Evolutionary conservation across 306 rosid genomes (phyloP).

Genomic region (Echinosophora koreensis): DNA sequence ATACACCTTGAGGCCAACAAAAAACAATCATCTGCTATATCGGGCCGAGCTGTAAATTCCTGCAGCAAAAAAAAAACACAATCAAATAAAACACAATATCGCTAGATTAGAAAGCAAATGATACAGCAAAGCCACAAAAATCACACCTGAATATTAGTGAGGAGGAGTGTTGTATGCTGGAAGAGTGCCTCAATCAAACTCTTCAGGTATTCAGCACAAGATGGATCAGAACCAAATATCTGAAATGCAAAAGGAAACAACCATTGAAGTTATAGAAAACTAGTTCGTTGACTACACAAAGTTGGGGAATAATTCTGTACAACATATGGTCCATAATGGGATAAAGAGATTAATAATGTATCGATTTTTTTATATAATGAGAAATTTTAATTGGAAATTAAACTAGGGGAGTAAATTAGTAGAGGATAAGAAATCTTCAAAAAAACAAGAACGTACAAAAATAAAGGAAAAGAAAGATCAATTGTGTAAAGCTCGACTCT

Average conservation of each 20-base stretch:
- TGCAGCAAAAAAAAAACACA: constrained; percentile 54
- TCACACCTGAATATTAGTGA: constrained; percentile 85
- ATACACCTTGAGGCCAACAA: constrained; percentile 98
- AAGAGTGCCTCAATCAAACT: constrained; percentile 92
- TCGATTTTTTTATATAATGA: not conserved
- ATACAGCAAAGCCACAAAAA: constrained; percentile 34
- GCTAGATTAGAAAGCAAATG: constrained; percentile 36
- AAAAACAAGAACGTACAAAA: not conserved
- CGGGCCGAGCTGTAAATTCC: constrained; percentile 99
- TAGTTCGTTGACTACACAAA: constrained; percentile 32
- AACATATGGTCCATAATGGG: constrained; percentile 16
- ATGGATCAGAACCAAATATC: constrained; percentile 98
- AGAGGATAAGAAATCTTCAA: constrained; percentile 10
- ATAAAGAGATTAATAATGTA: constrained; percentile 31
- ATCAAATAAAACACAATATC: constrained; percentile 43
- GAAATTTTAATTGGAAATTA: constrained; percentile 11
- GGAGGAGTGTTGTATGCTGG: constrained; percentile 82
- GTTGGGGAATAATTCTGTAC: constrained; percentile 1
- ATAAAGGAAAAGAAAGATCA: constrained; percentile 18
- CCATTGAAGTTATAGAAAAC: constrained; percentile 42
- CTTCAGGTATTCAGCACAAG: constrained; percentile 91
- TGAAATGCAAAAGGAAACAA: constrained; percentile 58
- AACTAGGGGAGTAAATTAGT: constrained; percentile 1
- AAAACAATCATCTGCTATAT: constrained; percentile 99
- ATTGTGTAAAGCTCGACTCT: not conserved